Conservation (phyloP, 2,329 filamentous ascomycete species). For the Allantophomopsis lycopodina region DNA sequence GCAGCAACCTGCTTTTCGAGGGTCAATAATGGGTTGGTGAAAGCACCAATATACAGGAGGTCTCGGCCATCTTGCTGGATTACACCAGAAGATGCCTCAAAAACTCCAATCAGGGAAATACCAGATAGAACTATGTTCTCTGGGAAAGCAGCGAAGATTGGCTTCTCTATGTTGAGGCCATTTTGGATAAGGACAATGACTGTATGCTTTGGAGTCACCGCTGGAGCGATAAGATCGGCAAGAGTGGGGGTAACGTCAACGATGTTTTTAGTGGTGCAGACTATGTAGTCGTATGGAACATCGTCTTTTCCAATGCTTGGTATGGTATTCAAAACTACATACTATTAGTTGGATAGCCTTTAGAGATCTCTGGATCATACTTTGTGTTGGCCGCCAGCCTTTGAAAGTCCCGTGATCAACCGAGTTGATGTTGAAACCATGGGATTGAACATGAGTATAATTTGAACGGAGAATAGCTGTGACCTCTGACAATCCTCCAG, state of each 20-base stretch:
- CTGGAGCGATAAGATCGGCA: constrained; percentile 5
- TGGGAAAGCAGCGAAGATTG: constrained; percentile 8
- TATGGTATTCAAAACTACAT: neutral
- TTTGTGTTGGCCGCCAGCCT: constrained; percentile 8
- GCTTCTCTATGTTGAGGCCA: constrained; percentile 10
- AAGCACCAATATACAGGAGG: constrained; percentile 7
- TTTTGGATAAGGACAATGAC: constrained; percentile 12
- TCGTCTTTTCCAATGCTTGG: neutral
- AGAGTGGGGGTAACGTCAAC: constrained; percentile 7
- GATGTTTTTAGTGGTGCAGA: constrained; percentile 9
- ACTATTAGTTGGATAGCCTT: no score
- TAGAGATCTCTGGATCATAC: constrained; percentile 1
- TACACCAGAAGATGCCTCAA: constrained; percentile 3
- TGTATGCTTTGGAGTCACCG: constrained; percentile 7
- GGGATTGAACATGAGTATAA: constrained; percentile 8
- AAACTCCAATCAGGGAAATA: constrained; percentile 9
- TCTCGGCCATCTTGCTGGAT: constrained; percentile 9
- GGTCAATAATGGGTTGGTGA: constrained; percentile 5
- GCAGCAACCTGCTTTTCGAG: constrained; percentile 2
- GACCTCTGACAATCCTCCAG: constrained; percentile 6
- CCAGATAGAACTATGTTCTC: constrained; percentile 8
- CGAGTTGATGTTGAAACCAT: constrained; percentile 11
- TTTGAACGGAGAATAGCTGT: constrained; percentile 10
- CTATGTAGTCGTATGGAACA: constrained; percentile 8
- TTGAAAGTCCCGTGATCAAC: constrained; percentile 9